A percentile compares a stretch with the other conserved stretches of the same genome.
Conservation (phyloP, 164 flowering plant species). For the Berberis thunbergii region DNA sequence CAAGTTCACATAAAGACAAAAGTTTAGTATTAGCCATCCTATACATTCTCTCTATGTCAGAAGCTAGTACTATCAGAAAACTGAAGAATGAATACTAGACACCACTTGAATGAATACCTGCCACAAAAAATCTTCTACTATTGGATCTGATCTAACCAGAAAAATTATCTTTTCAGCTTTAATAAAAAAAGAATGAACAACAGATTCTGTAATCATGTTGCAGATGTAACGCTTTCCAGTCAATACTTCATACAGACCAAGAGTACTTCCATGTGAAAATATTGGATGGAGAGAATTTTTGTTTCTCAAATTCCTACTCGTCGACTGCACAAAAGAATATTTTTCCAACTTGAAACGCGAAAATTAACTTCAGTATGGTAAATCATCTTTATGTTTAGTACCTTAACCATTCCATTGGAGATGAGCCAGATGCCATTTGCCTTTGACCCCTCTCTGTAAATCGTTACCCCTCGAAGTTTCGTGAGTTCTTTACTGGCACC, state of each 20-base stretch:
- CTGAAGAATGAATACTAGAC: background rate
- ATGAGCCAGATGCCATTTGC: slow-evolving; percentile 88
- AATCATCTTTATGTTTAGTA: slow-evolving; percentile 15
- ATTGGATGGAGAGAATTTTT: slow-evolving; percentile 71
- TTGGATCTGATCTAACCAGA: slow-evolving; percentile 48
- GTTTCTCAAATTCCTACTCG: slow-evolving; percentile 44
- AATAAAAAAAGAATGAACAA: slow-evolving; percentile 67
- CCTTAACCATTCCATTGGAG: slow-evolving; percentile 82
- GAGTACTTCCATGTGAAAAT: slow-evolving; percentile 85
- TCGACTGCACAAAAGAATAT: slow-evolving; percentile 50
- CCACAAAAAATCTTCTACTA: slow-evolving; percentile 82
- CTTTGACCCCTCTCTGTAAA: slow-evolving; percentile 71
- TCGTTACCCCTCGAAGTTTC: slow-evolving; percentile 52
- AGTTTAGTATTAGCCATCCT: background rate
- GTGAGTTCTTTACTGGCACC: slow-evolving; percentile 59
- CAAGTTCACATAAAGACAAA: background rate
- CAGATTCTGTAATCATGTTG: slow-evolving; percentile 69
- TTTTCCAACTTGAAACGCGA: background rate
- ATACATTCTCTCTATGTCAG: too few species aligned
- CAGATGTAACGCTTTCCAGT: slow-evolving; percentile 66
- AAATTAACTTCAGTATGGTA: background rate
- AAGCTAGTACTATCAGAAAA: too few species aligned
- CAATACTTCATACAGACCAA: slow-evolving; percentile 83
- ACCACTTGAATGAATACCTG: slow-evolving; percentile 41
- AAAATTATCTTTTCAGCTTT: slow-evolving; percentile 58